Evolutionary conservation across 768 basidiomycete species (phyloP).

Genomic region (Pleurotus cornucopiae): DNA sequence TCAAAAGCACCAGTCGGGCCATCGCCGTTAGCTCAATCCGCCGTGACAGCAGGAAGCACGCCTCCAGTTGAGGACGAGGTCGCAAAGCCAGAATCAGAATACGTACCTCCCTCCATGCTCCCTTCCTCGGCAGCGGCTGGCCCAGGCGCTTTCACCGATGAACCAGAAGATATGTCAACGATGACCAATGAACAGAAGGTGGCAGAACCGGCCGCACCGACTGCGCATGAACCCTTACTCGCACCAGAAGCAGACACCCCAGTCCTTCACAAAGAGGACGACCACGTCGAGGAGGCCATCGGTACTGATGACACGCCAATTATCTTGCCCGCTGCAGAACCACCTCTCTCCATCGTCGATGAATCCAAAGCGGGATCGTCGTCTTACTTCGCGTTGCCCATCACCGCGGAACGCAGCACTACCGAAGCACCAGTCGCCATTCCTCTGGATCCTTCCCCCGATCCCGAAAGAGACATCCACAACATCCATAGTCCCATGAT

Average conservation of each 20-base stretch:
- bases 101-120: slow-evolving; percentile 32
- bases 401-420: slow-evolving; percentile 18
- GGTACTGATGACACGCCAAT: slow-evolving; percentile 10
- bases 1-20: slow-evolving; percentile 24
- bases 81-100: slow-evolving; percentile 17
- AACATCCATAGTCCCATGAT: slow-evolving; percentile 1
- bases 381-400: slow-evolving; percentile 25
- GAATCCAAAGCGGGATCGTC: slow-evolving; percentile 10
- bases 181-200: slow-evolving; percentile 3
- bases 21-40: slow-evolving; percentile 38
- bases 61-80: neutral
- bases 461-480: slow-evolving; percentile 3
- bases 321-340: slow-evolving; percentile 8
- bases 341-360: slow-evolving; percentile 20
- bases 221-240: neutral
- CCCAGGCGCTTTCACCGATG: slow-evolving; percentile 49
- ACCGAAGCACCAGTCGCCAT: slow-evolving; percentile 1
- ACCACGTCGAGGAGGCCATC: slow-evolving; percentile 6
- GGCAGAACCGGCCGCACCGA: neutral
- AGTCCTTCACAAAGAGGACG: neutral
- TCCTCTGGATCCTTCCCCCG: neutral
- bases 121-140: slow-evolving; percentile 35
- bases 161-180: slow-evolving; percentile 32
- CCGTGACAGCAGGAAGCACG: slow-evolving; percentile 12
- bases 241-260: neutral